Evolutionary conservation across 768 basidiomycete species (phyloP).

Genomic region (Tulasnella sp.): DNA sequence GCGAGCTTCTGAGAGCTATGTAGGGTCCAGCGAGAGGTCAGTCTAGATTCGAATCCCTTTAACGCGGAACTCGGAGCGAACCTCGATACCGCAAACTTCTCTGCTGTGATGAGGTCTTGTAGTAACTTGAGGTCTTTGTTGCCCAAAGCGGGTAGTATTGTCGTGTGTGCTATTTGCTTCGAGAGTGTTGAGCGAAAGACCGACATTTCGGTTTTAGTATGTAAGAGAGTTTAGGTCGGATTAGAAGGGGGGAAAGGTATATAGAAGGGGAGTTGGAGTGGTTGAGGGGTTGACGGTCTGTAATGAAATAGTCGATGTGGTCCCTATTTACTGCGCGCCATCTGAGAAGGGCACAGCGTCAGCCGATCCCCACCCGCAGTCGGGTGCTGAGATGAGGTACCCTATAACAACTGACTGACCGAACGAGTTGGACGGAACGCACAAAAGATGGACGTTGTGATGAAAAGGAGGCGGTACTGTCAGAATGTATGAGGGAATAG

Average conservation of each 20-base stretch:
- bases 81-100: slow-evolving; percentile 74
- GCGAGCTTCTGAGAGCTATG: slow-evolving; percentile 57
- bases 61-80: slow-evolving; percentile 34
- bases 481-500: no score
- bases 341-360: background rate
- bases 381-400: no score
- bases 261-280: background rate
- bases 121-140: slow-evolving; percentile 74
- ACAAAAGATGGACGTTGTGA: no score
- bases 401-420: no score
- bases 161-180: slow-evolving; percentile 79
- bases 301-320: background rate
- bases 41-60: background rate
- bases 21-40: background rate
- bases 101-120: slow-evolving; percentile 83
- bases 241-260: background rate
- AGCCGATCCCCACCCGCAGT: no score
- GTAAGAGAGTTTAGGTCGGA: background rate
- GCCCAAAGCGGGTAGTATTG: slow-evolving; percentile 57
- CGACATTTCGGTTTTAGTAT: background rate
- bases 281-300: background rate
- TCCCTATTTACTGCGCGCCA: background rate
- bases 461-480: no score
- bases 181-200: background rate
- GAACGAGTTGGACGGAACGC: no score